Base-by-base conservation (phyloP, 768 basidiomycete species). In the Austroboletus eburneus region DNA sequence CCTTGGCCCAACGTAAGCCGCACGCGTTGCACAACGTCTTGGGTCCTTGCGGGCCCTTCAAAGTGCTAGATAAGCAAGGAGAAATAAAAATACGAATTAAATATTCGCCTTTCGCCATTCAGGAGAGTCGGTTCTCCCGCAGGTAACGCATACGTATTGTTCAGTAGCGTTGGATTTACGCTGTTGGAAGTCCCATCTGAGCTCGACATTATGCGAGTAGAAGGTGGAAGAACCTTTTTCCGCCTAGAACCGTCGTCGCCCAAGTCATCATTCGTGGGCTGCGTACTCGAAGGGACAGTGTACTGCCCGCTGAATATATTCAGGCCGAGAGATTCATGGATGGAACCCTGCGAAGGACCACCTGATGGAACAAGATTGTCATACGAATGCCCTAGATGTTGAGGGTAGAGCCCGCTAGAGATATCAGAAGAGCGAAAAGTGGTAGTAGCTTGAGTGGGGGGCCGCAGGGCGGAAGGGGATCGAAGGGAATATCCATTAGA, bases 1-100 rank as follows among this genome's bases (percentile, higher is more conserved):
- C 69, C 69, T 96, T 95, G 23, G 93, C 93, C 90, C 91, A 95
- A 44, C 93, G 78, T 33, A 98, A 69, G 21, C 94, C 94, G 55
- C 95, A 96, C 2, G 93, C 93, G 66, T 97, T 96, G 73, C 95
- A 97, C 5, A 97, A 70, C n/a, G 95, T 96, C 71, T 97, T 99
- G 1, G 95, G 92, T 29, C 95, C 95, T 45, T 80, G 75, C 1
- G 95, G 95, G 10, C 95, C 95, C 89, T 89, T 54, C 25, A 42
- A 49, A 20, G 18, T 4, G 21, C 21, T 53, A 52, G 57, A 48
- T 42, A 51, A 72, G 22, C 44, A 18, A 42, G 39, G 25, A 45
- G 43, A n/a, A 35, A 14, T 1, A 27, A 13, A 9, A 10, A 38
- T 27, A 12, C 5, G 12, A n/a, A 21, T 35, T 37, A 24, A 4